These are phyloP conservation scores for Schizothecium vesticola DNA, from an alignment of 495 filamentous ascomycete genomes.

Conservation along the genomic window DNA sequence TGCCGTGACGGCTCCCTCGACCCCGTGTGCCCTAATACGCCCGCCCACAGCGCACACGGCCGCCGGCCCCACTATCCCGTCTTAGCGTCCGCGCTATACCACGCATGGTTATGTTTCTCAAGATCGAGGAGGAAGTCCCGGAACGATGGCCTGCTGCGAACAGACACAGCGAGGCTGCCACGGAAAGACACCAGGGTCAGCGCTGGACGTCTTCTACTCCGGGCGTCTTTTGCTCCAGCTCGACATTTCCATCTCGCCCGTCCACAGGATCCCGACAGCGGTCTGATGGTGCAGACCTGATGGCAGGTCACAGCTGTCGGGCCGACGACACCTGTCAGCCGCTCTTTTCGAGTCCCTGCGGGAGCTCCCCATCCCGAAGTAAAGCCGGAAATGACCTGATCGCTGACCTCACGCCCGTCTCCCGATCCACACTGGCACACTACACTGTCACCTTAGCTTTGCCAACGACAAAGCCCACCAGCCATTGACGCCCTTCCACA, in stretches of 20 bases:
- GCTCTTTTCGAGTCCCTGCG: too few relatives aligned
- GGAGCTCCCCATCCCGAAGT: conserved; percentile 2
- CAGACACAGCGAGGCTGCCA: neutral
- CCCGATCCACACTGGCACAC: neutral
- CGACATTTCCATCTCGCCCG: neutral
- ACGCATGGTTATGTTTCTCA: too few relatives aligned
- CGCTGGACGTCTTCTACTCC: too few relatives aligned
- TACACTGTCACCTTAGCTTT: neutral
- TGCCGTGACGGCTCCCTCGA: too few relatives aligned
- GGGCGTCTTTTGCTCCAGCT: too few relatives aligned
- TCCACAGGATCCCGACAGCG: neutral
- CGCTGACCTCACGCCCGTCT: conserved; percentile 5
- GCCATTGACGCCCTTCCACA: neutral
- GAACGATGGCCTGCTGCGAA: neutral
- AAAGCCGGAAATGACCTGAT: conserved; percentile 10
- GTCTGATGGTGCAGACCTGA: neutral
- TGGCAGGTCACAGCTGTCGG: neutral
- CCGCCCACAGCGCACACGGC: too few relatives aligned
- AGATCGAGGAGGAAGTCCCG: too few relatives aligned
- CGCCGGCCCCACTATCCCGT: too few relatives aligned
- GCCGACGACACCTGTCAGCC: neutral
- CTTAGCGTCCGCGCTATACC: too few relatives aligned
- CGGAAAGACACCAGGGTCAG: too few relatives aligned
- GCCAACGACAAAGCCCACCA: neutral
- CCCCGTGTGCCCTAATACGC: too few relatives aligned